Conservation (phyloP, 345 rosid species). For the Salix suchowensis region DNA sequence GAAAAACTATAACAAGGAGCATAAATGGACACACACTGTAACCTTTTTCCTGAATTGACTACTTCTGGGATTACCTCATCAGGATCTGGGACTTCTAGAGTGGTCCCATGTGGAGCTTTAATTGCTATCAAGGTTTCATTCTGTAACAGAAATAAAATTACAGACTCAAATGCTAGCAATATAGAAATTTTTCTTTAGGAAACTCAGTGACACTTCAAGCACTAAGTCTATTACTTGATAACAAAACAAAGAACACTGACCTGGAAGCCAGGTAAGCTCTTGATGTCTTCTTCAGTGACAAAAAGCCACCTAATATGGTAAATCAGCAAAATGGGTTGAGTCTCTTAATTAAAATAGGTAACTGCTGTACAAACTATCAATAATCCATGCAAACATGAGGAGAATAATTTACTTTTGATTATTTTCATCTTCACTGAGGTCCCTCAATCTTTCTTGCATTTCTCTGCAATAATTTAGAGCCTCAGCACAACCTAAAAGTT, state of each 20-base stretch:
- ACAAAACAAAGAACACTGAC: slow-evolving; percentile 29
- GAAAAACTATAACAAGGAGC: slow-evolving; percentile 2
- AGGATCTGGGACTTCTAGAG: slow-evolving; percentile 98
- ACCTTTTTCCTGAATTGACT: slow-evolving; percentile 4
- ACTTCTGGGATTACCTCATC: slow-evolving; percentile 67
- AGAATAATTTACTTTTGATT: slow-evolving; percentile 57
- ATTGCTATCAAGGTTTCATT: slow-evolving; percentile 92
- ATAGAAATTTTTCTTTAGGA: neutral
- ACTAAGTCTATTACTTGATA: neutral
- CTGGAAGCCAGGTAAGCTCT: slow-evolving; percentile 87
- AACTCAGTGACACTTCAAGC: slow-evolving; percentile 6
- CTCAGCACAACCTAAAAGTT: slow-evolving; percentile 26
- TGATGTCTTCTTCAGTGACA: slow-evolving; percentile 95
- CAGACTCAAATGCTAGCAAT: neutral
- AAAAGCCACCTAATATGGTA: slow-evolving; percentile 69
- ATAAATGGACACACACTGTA: neutral
- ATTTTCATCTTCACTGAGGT: slow-evolving; percentile 81
- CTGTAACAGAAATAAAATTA: slow-evolving; percentile 33
- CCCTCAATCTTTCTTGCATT: slow-evolving; percentile 81
- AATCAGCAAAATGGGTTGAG: slow-evolving; percentile 22
- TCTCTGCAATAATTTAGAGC: slow-evolving; percentile 49
- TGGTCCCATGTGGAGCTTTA: slow-evolving; percentile 99
- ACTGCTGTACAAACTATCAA: neutral
- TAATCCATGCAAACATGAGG: slow-evolving; percentile 4
- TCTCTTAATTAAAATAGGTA: slow-evolving; percentile 2